Percentiles rank a stretch among this genome's conserved stretches.
Evolutionary conservation across 169 alveolate species (phyloP).

Genomic region (Eimeria tenella): DNA sequence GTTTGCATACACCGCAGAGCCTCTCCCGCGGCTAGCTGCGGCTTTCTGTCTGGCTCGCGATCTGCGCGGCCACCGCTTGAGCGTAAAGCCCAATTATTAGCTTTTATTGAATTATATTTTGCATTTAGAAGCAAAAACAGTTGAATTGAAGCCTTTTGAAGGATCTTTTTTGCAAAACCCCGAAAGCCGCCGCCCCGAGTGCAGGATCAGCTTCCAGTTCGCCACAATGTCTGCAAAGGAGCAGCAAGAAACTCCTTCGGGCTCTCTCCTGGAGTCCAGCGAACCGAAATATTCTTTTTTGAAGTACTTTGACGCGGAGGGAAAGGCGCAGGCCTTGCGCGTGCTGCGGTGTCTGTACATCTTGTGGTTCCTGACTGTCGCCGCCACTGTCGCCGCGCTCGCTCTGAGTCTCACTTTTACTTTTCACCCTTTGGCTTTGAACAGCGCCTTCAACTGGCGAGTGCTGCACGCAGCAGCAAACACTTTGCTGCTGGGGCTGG

Average conservation of each 20-base stretch:
- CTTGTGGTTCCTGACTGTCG: slow-evolving; percentile 17
- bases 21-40: no score
- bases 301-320: slow-evolving; percentile 26
- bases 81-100: no score
- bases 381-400: neutral
- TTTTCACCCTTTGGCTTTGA: slow-evolving; percentile 22
- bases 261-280: neutral
- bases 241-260: neutral
- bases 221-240: neutral
- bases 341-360: slow-evolving; percentile 55
- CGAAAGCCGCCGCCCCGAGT: neutral
- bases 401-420: slow-evolving; percentile 14
- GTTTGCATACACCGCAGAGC: no score
- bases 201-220: neutral
- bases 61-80: no score
- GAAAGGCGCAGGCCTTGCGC: slow-evolving; percentile 10
- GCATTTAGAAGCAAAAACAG: neutral
- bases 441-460: slow-evolving; percentile 25
- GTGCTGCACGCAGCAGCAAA: neutral
- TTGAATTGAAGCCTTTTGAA: no score
- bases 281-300: slow-evolving; percentile 35
- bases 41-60: no score
- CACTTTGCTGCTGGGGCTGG: neutral
- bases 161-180: no score
- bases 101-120: neutral